Base-by-base conservation (phyloP, 2,329 filamentous ascomycete species). In the Seiridium cupressi region DNA sequence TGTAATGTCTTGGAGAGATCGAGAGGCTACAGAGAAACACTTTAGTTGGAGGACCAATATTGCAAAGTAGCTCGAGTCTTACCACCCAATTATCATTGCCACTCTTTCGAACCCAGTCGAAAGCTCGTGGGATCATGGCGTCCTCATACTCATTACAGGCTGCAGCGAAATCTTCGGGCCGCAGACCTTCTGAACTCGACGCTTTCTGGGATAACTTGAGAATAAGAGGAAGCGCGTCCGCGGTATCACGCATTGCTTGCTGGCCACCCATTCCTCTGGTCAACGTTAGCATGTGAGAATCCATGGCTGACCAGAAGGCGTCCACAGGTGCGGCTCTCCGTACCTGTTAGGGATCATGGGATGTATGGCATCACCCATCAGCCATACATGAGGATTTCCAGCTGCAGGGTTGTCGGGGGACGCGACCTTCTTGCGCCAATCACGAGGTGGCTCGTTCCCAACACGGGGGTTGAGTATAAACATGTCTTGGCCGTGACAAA, bases 181-280 rank as follows among this genome's bases (percentile, higher is more conserved):
- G 32, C 9, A 57, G 31, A 18, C 31, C 9, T 1, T 57, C 44
- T 26, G 40, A 11, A 4, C 44, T 40, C n/a, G 26, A n/a, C 9
- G 59, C 31, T 35, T 51, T 46, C 9, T 51, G 36, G 18, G 57
- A 57, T 11, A 62, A 54, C 40, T 57, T 35, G 5, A 57, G 53
- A 8, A 62, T 40, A 31, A n/a, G 61, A n/a, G 35, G 55, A 8
- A 66, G 60, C 10, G 57, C 54, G 42, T 59, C 58, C 7, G 63
- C 65, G 6, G 61, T 55, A 57, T 67, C 64, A 26, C 55, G 58
- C 44, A 67, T 59, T 9, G 64, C 61, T 42, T 67, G 62, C 40
- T 67, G 65, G 11, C 59, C 65, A 35, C 65, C 64, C 65, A 67
- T 67, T 35, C 64, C 65, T 13, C 53, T 55, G 36, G 8, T 36